Conservation (phyloP, 1,284 basidiomycete genomes). For the Rhodofomes roseus region DNA sequence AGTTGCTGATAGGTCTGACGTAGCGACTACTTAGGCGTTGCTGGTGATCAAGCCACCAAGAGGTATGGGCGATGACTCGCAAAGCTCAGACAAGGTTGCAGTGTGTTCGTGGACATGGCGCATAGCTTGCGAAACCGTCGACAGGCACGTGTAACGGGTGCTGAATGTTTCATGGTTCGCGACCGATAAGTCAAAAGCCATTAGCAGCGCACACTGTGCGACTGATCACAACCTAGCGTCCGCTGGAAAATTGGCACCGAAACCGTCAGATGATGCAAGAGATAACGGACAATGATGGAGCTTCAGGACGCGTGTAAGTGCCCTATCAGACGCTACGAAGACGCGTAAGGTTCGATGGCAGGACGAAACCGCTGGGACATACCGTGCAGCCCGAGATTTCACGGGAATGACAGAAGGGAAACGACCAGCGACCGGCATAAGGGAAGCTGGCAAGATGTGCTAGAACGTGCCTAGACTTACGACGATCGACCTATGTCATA, state of each 20-base stretch:
- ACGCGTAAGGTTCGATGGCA: background rate
- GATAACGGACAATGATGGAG: constrained; percentile 27
- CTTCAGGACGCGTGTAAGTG: constrained; percentile 16
- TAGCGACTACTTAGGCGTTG: background rate
- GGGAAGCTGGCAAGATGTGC: background rate
- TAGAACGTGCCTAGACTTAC: background rate
- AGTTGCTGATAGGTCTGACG: background rate
- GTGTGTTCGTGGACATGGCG: too few relatives aligned
- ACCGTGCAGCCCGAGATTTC: background rate
- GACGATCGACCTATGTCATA: constrained; percentile 1
- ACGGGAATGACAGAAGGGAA: background rate
- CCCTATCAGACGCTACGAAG: constrained; percentile 11
- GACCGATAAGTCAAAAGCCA: background rate
- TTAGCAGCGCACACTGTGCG: background rate
- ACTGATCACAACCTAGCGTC: background rate
- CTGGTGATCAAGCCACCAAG: background rate
- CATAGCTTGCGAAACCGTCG: background rate
- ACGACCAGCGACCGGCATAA: background rate
- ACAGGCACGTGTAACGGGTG: background rate
- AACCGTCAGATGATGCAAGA: constrained; percentile 27
- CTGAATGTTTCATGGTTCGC: background rate
- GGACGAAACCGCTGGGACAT: background rate
- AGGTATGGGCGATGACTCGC: background rate
- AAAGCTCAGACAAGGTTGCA: background rate
- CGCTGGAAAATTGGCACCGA: constrained; percentile 2